These are phyloP conservation scores for Mycena floridula DNA, from an alignment of 768 basidiomycete species.

Conservation along the genomic window DNA sequence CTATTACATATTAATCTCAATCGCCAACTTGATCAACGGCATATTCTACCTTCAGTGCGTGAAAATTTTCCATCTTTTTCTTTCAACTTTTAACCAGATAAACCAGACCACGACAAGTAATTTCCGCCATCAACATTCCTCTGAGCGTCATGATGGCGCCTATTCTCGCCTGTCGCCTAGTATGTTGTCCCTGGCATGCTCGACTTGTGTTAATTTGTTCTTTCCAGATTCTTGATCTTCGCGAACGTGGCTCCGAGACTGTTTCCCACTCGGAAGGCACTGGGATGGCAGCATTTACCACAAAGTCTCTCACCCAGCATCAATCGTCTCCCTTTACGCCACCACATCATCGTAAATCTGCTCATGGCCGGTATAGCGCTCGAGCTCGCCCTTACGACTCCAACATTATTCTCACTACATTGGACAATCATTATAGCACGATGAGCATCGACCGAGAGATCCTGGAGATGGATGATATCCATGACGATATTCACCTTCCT, in stretches of 20 bases:
- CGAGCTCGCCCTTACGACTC: conserved; percentile 47
- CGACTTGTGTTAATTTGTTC: conserved; percentile 2
- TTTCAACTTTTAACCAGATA: conserved; percentile 10
- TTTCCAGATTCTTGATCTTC: conserved; percentile 74
- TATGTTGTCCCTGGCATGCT: conserved; percentile 21
- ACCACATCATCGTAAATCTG: conserved; percentile 36
- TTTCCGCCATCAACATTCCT: conserved; percentile 80
- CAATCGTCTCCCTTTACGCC: conserved; percentile 51
- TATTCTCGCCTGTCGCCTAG: conserved; percentile 72
- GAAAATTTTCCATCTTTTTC: neutral
- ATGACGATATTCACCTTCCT: conserved; percentile 49
- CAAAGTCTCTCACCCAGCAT: conserved; percentile 50
- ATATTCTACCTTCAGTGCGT: conserved; percentile 81
- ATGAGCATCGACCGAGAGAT: conserved; percentile 45
- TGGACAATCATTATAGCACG: conserved; percentile 51
- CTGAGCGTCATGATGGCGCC: conserved; percentile 81
- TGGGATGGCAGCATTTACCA: conserved; percentile 59
- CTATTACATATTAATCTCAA: conserved; percentile 82
- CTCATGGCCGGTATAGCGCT: conserved; percentile 5
- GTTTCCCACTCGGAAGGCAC: conserved; percentile 71
- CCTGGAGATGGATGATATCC: conserved; percentile 54
- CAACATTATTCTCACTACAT: conserved; percentile 56
- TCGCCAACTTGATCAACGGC: conserved; percentile 81
- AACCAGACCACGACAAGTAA: conserved; percentile 68
- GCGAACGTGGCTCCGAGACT: conserved; percentile 76